Percentiles rank a stretch among this genome's conserved stretches.
Conservation (phyloP, 352 stramenopile genomes). For the Globisporangium cystogenes region DNA sequence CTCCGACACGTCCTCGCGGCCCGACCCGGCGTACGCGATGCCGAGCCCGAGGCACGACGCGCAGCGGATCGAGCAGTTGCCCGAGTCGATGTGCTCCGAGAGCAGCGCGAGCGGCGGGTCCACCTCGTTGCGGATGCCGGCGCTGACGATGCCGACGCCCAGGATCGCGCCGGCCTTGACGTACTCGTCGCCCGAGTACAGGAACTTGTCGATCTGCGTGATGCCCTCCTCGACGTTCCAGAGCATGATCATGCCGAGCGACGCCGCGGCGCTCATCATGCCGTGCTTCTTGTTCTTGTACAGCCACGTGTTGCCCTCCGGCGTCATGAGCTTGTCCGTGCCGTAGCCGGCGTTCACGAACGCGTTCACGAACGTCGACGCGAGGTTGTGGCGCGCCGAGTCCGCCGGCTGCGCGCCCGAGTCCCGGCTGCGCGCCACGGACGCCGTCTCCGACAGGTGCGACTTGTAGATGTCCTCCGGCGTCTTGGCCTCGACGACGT, state of each 20-base stretch:
- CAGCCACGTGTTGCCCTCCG: slow-evolving; percentile 95
- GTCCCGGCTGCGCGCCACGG: slow-evolving; percentile 63
- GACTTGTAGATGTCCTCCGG: slow-evolving; percentile 99
- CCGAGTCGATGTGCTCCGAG: slow-evolving; percentile 95
- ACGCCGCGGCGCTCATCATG: slow-evolving; percentile 98
- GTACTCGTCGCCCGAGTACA: slow-evolving; percentile 98
- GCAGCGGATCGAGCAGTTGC: slow-evolving; percentile 93
- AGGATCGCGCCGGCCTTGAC: slow-evolving; percentile 98
- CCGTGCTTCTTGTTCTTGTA: slow-evolving; percentile 99
- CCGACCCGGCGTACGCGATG: slow-evolving; percentile 97
- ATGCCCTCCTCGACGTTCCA: slow-evolving; percentile 99
- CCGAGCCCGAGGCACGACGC: slow-evolving; percentile 94
- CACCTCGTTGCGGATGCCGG: slow-evolving; percentile 94
- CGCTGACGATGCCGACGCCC: slow-evolving; percentile 94
- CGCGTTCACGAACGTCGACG: slow-evolving; percentile 99
- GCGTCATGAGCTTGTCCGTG: slow-evolving; percentile 94
- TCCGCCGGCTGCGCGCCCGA: slow-evolving; percentile 86
- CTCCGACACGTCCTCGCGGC: slow-evolving; percentile 96
- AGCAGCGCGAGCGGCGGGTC: slow-evolving; percentile 97
- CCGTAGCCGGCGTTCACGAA: slow-evolving; percentile 99
- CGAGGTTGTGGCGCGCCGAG: slow-evolving; percentile 97
- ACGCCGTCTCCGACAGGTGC: slow-evolving; percentile 96
- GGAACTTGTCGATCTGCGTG: slow-evolving; percentile 99
- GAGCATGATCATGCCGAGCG: slow-evolving; percentile 96
- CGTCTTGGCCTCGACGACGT: slow-evolving; percentile 97